phyloP scores from a whole-genome alignment of 169 alveolate genomes.

The Plasmodium sp. region DNA sequence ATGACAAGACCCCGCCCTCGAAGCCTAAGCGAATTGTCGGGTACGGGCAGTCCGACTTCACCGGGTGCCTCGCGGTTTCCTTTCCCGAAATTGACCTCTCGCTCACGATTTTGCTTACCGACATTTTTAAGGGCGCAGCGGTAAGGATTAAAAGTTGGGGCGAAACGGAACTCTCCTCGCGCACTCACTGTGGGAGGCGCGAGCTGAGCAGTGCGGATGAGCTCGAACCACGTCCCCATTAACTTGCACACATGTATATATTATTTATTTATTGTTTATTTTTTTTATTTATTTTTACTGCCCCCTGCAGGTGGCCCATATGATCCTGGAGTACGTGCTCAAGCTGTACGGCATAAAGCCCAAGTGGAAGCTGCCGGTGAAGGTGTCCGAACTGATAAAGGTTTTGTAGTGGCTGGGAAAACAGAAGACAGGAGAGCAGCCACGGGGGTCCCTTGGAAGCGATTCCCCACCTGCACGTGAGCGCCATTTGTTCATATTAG shows the following conservation, averaged over 20 bases:
- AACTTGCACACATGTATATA: neutral
- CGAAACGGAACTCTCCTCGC: neutral
- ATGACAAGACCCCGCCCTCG: neutral
- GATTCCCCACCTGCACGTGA: neutral
- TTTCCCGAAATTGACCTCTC: constrained; percentile 81
- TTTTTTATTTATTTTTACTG: neutral
- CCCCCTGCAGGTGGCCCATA: constrained; percentile 26
- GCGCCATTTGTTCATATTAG: neutral
- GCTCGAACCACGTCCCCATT: neutral
- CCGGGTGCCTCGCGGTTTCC: constrained; percentile 75
- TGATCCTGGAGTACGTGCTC: constrained; percentile 21
- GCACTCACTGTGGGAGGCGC: neutral
- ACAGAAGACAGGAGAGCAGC: neutral
- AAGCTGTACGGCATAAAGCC: constrained; percentile 50
- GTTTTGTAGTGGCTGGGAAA: neutral
- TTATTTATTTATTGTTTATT: neutral
- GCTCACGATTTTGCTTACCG: constrained; percentile 74
- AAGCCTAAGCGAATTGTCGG: constrained; percentile 60
- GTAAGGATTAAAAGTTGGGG: neutral
- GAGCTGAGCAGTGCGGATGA: neutral
- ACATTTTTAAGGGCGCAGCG: constrained; percentile 75
- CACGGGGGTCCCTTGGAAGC: neutral
- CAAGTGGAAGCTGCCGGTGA: constrained; percentile 51
- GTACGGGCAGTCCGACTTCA: constrained; percentile 77
- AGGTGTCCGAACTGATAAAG: constrained; percentile 45